Evolutionary conservation across 2,329 filamentous ascomycete species (phyloP).

Genomic region (Xylariaceae sp.): DNA sequence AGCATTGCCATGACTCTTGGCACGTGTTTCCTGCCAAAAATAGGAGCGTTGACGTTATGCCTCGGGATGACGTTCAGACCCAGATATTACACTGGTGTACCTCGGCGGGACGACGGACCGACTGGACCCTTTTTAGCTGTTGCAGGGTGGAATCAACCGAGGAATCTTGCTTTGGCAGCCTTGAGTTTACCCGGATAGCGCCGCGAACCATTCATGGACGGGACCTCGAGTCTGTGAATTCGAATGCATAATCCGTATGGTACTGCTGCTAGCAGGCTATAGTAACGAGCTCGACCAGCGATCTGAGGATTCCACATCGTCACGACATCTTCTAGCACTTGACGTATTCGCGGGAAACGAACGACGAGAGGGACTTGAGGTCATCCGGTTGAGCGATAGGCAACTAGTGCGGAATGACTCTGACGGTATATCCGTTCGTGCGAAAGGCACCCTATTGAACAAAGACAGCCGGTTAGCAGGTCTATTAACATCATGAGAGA

Average conservation of each 20-base stretch:
- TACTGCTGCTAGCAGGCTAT: constrained; percentile 18
- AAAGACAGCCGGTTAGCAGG: neutral
- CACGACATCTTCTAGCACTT: constrained; percentile 18
- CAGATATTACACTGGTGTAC: neutral
- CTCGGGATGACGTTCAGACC: neutral
- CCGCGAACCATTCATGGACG: constrained; percentile 16
- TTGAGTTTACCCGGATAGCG: constrained; percentile 6
- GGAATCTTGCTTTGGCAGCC: constrained; percentile 12
- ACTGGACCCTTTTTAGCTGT: constrained; percentile 6
- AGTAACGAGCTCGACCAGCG: constrained; percentile 16
- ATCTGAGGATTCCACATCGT: constrained; percentile 13
- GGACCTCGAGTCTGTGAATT: constrained; percentile 20
- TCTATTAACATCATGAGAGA: constrained; percentile 19
- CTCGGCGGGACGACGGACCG: constrained; percentile 1
- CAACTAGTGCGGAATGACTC: constrained; percentile 19
- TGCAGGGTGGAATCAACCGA: constrained; percentile 11
- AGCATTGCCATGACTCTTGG: neutral
- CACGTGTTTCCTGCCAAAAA: constrained; percentile 8
- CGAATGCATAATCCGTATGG: constrained; percentile 23
- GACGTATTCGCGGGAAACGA: constrained; percentile 25
- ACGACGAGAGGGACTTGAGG: constrained; percentile 20
- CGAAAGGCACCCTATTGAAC: constrained; percentile 14
- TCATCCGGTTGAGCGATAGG: constrained; percentile 17
- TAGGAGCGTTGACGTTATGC: constrained; percentile 12
- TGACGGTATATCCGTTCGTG: constrained; percentile 15